phyloP scores from a whole-genome alignment of 2,329 filamentous ascomycete species.

The Chaetomiaceae sp. region DNA sequence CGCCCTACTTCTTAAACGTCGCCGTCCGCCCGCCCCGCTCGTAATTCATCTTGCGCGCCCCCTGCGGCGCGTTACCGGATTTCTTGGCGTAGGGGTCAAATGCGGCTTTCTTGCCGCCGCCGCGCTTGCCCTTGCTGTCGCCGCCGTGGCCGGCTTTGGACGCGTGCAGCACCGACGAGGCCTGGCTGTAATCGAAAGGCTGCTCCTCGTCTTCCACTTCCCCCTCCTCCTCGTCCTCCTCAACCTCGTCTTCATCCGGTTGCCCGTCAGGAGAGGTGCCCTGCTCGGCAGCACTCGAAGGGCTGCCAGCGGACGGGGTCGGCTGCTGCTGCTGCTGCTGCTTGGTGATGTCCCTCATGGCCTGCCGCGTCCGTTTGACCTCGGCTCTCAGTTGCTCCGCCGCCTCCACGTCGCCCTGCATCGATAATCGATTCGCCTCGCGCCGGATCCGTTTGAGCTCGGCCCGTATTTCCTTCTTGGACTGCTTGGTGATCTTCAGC shows the following conservation, averaged over 20 bases:
- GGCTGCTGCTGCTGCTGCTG: not conserved
- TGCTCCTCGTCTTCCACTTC: constrained; percentile 25
- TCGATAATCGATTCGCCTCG: constrained; percentile 11
- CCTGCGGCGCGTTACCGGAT: constrained; percentile 27
- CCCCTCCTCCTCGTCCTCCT: constrained; percentile 9
- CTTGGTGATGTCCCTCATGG: constrained; percentile 5
- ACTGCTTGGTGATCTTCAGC: constrained; percentile 14
- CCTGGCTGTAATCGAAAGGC: constrained; percentile 34
- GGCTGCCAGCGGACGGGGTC: not conserved
- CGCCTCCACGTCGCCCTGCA: constrained; percentile 15
- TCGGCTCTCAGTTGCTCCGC: constrained; percentile 12
- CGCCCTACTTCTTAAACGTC: constrained; percentile 40
- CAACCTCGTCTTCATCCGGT: not conserved
- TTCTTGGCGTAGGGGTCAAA: constrained; percentile 31
- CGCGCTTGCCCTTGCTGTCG: constrained; percentile 19
- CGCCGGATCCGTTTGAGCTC: constrained; percentile 16
- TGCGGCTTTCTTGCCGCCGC: constrained; percentile 18
- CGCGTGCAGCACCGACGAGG: constrained; percentile 29
- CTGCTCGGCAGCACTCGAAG: not conserved
- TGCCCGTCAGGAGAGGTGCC: not conserved
- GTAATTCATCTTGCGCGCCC: constrained; percentile 28
- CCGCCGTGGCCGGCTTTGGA: constrained; percentile 14
- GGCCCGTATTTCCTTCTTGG: constrained; percentile 11
- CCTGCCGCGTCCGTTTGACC: constrained; percentile 10
- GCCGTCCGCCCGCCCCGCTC: constrained; percentile 31